Percentiles rank a stretch among this genome's conserved stretches.
These are phyloP conservation scores for Dioscorea dumetorum DNA, from an alignment of 106 monocot genomes.

Conservation along the genomic window DNA sequence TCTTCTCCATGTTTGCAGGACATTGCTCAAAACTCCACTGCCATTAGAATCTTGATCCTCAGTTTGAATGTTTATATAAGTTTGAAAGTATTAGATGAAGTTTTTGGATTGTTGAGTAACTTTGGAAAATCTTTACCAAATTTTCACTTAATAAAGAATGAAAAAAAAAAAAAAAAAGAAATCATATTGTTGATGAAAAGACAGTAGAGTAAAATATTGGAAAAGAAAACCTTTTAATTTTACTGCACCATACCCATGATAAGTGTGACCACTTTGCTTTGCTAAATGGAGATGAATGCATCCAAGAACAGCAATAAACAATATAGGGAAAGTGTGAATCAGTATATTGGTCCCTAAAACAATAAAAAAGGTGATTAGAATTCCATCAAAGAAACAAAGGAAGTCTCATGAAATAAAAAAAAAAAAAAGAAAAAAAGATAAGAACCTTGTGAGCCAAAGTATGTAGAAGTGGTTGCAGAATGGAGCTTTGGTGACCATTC, in stretches of 20 bases:
- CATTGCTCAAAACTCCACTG: neutral
- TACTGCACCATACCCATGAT: too few relatives aligned
- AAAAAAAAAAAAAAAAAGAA: too few relatives aligned
- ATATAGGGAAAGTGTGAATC: constrained; percentile 44
- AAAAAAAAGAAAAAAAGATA: neutral
- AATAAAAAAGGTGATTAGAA: neutral
- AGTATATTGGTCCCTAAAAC: constrained; percentile 42
- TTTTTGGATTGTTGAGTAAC: too few relatives aligned
- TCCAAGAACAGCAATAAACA: constrained; percentile 65
- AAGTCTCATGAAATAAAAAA: neutral
- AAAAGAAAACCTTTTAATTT: neutral
- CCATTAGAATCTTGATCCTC: neutral
- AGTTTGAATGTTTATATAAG: too few relatives aligned
- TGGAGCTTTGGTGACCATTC: constrained; percentile 29
- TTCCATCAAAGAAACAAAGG: neutral
- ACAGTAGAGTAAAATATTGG: neutral
- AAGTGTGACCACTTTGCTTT: constrained; percentile 6
- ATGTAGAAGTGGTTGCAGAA: constrained; percentile 30
- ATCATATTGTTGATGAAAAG: neutral
- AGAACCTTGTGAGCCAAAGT: constrained; percentile 60
- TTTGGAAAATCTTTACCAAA: too few relatives aligned
- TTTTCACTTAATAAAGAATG: too few relatives aligned
- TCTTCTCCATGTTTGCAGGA: constrained; percentile 39
- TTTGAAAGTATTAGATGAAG: too few relatives aligned
- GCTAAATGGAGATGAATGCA: constrained; percentile 49